These are phyloP conservation scores for Eucommia ulmoides DNA, from an alignment of 257 asterid species.

Conservation along the genomic window DNA sequence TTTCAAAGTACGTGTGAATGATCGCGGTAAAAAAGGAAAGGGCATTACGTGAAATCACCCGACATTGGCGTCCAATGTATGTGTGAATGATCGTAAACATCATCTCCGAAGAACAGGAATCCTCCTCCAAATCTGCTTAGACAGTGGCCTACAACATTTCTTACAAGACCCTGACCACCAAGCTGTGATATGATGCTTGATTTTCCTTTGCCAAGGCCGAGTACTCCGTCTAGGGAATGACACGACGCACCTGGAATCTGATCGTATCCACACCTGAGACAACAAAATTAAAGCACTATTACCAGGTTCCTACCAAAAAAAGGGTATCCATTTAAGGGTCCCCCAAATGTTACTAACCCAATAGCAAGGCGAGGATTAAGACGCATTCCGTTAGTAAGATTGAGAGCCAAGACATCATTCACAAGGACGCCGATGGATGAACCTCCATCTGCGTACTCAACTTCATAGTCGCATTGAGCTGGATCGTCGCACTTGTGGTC, in stretches of 20 bases:
- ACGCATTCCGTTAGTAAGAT: slow-evolving; percentile 52
- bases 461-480: slow-evolving; percentile 89
- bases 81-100: slow-evolving; percentile 58
- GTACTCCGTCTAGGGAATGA: slow-evolving; percentile 87
- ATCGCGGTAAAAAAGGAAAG: neutral
- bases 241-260: slow-evolving; percentile 62
- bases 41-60: slow-evolving; percentile 47
- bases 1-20: neutral
- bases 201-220: slow-evolving; percentile 89
- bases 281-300: neutral
- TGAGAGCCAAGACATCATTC: slow-evolving; percentile 53
- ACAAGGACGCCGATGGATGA: slow-evolving; percentile 92
- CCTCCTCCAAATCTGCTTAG: slow-evolving; percentile 63
- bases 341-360: slow-evolving; percentile 62
- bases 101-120: slow-evolving; percentile 84
- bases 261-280: slow-evolving; percentile 92
- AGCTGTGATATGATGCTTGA: slow-evolving; percentile 82
- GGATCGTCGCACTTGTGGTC: slow-evolving; percentile 68
- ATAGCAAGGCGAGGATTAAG: slow-evolving; percentile 62
- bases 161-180: slow-evolving; percentile 50
- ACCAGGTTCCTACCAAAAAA: no score
- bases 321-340: no score
- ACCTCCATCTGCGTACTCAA: slow-evolving; percentile 99
- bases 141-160: slow-evolving; percentile 79
- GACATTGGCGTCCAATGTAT: slow-evolving; percentile 84